Evolutionary conservation across 2,329 filamentous ascomycete genomes (phyloP), one percentile per base, ranked within the genome.

Genomic region (Cytospora piceicola): DNA sequence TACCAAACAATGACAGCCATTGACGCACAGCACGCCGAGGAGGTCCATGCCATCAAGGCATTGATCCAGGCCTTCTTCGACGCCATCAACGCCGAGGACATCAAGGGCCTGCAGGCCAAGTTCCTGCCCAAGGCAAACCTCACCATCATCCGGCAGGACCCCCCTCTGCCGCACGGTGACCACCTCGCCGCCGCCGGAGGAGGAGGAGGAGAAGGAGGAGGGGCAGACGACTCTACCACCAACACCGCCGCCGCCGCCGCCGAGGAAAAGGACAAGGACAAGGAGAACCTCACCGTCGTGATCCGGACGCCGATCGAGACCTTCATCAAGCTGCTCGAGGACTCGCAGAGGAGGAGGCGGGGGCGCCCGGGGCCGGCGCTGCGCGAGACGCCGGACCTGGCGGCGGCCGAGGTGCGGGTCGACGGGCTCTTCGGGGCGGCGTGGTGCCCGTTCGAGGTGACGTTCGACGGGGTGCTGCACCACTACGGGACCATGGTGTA

Each of bases 401-500:
- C 51, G 9, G 51, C 39, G 12, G 60, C 66, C 29, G 66, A 65
- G 20, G 56, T 65, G 32, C 36, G 49, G 58, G 17, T 63, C n/a
- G 66, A 67, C 6, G 56, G 58, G 27, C 55, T 65, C 22, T 67
- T 67, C 30, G 66, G 39, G 14, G 22, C 15, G 11, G 66, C 66
- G 24, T 67, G 66, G 66, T 53, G 59, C 52, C 66, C 66, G 17
- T 67, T 67, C 51, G 29, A 22, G 39, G 66, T 65, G 32, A 62
- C 58, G 8, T 65, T 65, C 22, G 63, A 67, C 49, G 59, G 52
- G 29, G 32, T 52, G 39, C 51, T 67, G 63, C 66, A 67, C 51
- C 66, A 67, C 34, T 67, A 67, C 32, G 66, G 66, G 22, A 65
- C 55, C 6, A 65, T 67, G 56, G 66, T 63, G 58, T 67, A 59